Base-by-base conservation (phyloP, 768 basidiomycete species). In the Leccinum imitatum region DNA sequence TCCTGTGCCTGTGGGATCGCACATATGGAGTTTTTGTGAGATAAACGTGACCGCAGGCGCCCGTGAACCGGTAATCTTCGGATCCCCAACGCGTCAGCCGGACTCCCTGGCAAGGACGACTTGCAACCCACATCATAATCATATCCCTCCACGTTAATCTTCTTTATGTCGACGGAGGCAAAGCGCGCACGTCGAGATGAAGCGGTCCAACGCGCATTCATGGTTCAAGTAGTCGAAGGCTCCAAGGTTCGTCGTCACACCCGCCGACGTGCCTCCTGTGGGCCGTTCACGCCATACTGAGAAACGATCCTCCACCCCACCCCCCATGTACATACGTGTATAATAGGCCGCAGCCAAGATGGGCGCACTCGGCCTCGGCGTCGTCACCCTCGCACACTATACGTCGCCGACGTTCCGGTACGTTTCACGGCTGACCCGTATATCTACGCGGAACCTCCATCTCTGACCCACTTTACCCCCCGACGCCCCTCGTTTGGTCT, bases 361-460 rank as follows among this genome's bases (percentile, higher is more conserved):
- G 57, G 82, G 81, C 14, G 79, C 76, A 41, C 63, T 87, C 50
- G 86, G 89, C 4, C 61, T 84, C 35, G 87, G 87, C n/a, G 68
- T 84, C 27, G 80, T 84, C 10, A 78, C 84, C 48, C 74, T 92
- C 51, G 84, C 77, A 14, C 88, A 93, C 66, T 81, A 85, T 69
- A 75, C 79, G n/a, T 93, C 86, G 86, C 89, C 89, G 33, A 65
- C 77, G 33, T 91, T 92, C 72, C 80, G 86, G 89, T 89, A 60
- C 65, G 79, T 64, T 41, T 13, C 47, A 19, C 23, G 0, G 10
- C 53, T 15, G 48, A 50, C 41, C 30, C 30, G 37, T 52, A 4
- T 27, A n/a, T 15, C 8, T 25, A 25, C 46, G 25, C 37, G 37
- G 2, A 17, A 17, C 17, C 17, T 35, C 13, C 48, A 25, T 25